Percentiles rank a stretch among this genome's conserved stretches.
Conservation (phyloP, 179 eudicot species). For the Spergularia azorica region DNA sequence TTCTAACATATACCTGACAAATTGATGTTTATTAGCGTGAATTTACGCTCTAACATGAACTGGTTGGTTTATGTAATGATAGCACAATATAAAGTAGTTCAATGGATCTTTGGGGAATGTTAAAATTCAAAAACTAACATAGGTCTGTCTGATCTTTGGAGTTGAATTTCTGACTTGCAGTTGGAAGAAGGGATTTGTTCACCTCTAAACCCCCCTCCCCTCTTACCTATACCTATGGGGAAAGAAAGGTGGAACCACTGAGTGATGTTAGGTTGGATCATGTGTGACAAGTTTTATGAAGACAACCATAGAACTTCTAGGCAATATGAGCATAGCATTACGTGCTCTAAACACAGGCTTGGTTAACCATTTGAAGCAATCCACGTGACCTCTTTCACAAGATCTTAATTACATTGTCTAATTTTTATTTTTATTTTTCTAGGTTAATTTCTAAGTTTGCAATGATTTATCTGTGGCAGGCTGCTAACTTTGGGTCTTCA, state of each 20-base stretch:
- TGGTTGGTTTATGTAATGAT: too few relatives aligned
- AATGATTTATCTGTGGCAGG: conserved; percentile 42
- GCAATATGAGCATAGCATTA: neutral
- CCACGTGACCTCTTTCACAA: neutral
- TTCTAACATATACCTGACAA: too few relatives aligned
- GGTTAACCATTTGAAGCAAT: neutral
- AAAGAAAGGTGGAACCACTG: neutral
- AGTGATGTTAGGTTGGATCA: conserved; percentile 5
- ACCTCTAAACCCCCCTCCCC: neutral
- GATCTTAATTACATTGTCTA: too few relatives aligned
- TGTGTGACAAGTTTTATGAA: neutral
- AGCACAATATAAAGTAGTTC: too few relatives aligned
- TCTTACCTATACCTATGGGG: neutral
- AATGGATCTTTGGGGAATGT: too few relatives aligned
- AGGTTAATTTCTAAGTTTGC: neutral
- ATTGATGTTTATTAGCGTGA: too few relatives aligned
- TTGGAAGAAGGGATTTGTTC: neutral
- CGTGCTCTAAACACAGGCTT: neutral
- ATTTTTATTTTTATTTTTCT: neutral
- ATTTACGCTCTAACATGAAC: too few relatives aligned
- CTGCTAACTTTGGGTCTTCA: conserved; percentile 76
- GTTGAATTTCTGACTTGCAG: too few relatives aligned
- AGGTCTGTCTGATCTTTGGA: too few relatives aligned
- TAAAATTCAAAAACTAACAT: too few relatives aligned
- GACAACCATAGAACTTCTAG: neutral